Base-by-base conservation (phyloP, 2,329 filamentous ascomycete species). In the Parascedosporium putredinis region DNA sequence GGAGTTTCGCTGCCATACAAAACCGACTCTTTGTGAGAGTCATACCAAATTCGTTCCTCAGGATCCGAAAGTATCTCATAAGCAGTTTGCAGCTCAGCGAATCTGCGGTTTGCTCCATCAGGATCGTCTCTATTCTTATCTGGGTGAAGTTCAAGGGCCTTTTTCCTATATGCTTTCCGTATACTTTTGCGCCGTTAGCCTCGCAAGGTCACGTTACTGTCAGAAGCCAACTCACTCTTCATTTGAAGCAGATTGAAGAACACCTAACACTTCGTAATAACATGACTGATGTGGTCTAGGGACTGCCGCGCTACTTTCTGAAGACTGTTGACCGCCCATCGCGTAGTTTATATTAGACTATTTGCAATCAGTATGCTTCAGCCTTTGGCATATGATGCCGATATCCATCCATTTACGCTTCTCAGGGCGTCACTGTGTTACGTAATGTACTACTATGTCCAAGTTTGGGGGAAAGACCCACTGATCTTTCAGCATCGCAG, bases 21-120 rank as follows among this genome's bases (percentile, higher is more conserved):
- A 54, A 97, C 94, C 47, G 86, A 82, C 57, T 89, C 83, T 53
- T 88, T 84, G 62, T 98, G 93, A 2, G 89, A 89, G 67, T 98
- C 91, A 69, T 98, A 98, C 93, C 93, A 98, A 27, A 90, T 85
- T 57, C 93, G 81, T 65, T 98, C 93, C 63, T 98, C 91, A 9
- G 89, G 83, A 64, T 98, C 93, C 2, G 90, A 95, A 1, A 98
- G 78, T n/a, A 98, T 81, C 64, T 97, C 88, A 64, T 98, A 95
- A 44, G 93, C 93, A 31, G 89, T 78, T 64, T 96, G 91, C 24
- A 97, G 76, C 62, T 96, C 89, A 46, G 93, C 89, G 63, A 98
- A 98, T 48, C 83, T 81, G 56, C 74, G 78, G 1, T 93, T 98
- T 2, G 91, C 83, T 55, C 81, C 78, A 59, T 94, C 88, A 53